Conservation (phyloP, 805 yeast species). For the Starmerella geochares region DNA sequence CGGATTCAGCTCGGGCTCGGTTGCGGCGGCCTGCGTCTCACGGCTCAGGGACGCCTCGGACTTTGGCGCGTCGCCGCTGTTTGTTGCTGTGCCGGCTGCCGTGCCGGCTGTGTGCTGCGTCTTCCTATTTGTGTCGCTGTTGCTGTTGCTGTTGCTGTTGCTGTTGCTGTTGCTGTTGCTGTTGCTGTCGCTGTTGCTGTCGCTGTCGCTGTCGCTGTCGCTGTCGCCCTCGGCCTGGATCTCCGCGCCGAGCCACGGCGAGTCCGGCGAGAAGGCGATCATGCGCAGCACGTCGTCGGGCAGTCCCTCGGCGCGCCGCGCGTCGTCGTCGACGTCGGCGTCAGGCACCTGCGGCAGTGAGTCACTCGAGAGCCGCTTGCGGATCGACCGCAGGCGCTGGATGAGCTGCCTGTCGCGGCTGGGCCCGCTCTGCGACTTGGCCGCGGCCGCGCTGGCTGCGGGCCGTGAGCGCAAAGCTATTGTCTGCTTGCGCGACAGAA, state of each 20-base stretch:
- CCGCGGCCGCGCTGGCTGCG: slow-evolving; percentile 4
- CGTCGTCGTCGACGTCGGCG: slow-evolving; percentile 16
- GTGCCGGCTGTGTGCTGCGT: too few species aligned
- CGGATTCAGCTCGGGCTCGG: slow-evolving; percentile 11
- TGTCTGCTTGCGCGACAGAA: slow-evolving; percentile 20
- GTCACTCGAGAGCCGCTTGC: slow-evolving; percentile 17
- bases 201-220: background rate
- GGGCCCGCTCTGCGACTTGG: slow-evolving; percentile 14
- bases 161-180: background rate
- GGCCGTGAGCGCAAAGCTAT: slow-evolving; percentile 17
- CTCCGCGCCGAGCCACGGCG: slow-evolving; percentile 22
- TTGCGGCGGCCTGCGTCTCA: background rate
- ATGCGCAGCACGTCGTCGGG: slow-evolving; percentile 23
- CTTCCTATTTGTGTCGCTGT: too few species aligned
- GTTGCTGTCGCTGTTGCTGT: background rate
- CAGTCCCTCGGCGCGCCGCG: slow-evolving; percentile 18
- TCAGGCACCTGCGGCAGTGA: slow-evolving; percentile 1
- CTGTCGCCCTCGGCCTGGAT: background rate
- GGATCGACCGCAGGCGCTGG: slow-evolving; percentile 24
- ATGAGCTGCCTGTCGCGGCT: slow-evolving; percentile 20
- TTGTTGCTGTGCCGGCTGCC: too few species aligned
- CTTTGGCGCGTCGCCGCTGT: too few species aligned
- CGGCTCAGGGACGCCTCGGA: background rate
- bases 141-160: background rate
- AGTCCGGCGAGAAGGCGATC: slow-evolving; percentile 24